These are phyloP conservation scores for Aspergillus pseudonomiae DNA, from an alignment of 2,329 filamentous ascomycete genomes.

Conservation along the genomic window DNA sequence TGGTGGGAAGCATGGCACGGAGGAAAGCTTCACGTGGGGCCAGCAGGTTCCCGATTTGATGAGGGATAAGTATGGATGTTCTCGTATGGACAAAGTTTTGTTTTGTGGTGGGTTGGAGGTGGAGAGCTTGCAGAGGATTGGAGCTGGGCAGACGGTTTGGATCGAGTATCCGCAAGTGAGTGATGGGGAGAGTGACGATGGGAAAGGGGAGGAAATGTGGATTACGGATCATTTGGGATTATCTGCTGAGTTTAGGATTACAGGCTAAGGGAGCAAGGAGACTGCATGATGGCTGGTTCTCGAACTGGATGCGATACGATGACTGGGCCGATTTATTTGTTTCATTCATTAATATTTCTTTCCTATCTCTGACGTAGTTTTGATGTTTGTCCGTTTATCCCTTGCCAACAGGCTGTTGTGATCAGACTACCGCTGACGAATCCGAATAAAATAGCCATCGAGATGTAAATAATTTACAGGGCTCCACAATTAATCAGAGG, in stretches of 20 bases:
- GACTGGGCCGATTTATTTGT: not conserved
- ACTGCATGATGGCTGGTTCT: too few species aligned
- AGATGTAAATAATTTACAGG: not conserved
- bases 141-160: slow-evolving; percentile 48
- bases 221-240: slow-evolving; percentile 57
- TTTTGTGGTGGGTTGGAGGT: slow-evolving; percentile 44
- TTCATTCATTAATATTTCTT: not conserved
- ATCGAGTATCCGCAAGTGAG: slow-evolving; percentile 37
- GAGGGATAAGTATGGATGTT: slow-evolving; percentile 52
- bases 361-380: not conserved
- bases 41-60: slow-evolving; percentile 51
- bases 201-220: slow-evolving; percentile 48
- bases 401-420: not conserved
- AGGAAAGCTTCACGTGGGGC: slow-evolving; percentile 61
- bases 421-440: not conserved
- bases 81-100: slow-evolving; percentile 59
- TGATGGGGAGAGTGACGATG: slow-evolving; percentile 39
- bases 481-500: not conserved
- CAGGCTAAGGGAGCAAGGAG: not conserved
- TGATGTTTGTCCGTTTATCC: not conserved
- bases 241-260: slow-evolving; percentile 32
- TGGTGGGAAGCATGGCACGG: slow-evolving; percentile 55
- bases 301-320: too few species aligned
- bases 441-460: not conserved
- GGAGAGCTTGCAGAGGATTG: slow-evolving; percentile 51